Evolutionary conservation across 1,284 basidiomycete genomes (phyloP), one percentile per base, ranked within the genome.

Genomic region (Trichosporon sp.): DNA sequence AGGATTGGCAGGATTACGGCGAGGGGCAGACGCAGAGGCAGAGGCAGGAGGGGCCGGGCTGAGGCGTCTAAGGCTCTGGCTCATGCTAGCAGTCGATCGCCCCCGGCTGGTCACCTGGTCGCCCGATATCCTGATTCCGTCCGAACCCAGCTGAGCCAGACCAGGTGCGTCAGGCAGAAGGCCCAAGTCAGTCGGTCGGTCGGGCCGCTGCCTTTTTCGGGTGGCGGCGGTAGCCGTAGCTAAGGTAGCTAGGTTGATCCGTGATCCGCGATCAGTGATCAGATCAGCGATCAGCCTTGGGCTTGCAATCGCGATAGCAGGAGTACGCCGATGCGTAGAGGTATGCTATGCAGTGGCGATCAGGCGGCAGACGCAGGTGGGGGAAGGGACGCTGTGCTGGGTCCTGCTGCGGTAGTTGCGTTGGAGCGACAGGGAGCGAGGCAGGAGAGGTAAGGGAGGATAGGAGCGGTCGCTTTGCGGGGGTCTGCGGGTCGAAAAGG

Each of bases 1-100:
- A 25, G 14, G 34, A 14, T 37, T 37, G 34, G 13, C 13, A 37
- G 13, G 13, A 3, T 11, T 37, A n/a, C n/a, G n/a, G n/a, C n/a
- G n/a, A n/a, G n/a, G n/a, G n/a, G n/a, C n/a, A n/a, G n/a, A n/a
- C n/a, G n/a, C n/a, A 5, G 16, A 37, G 36, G 5, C 16, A 19
- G 36, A 6, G 6, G 34, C 4, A 14, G 34, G 34, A 36, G 34
- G 40, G 11, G 49, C 49, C 49, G 49, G 49, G 27, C 49, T 54
- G 49, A 54, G 49, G 49, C 49, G 49, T 54, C 49, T 27, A 54
- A 54, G 49, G 25, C 49, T 54, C 49, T 54, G 49, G 49, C 49
- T 54, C 49, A 54, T 54, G 14, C 49, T 54, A 31, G 25, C 33
- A 34, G 8, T 14, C 23, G 23, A 27, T 23, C 23, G 21, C 25